Percentiles rank a stretch among this genome's conserved stretches.
Evolutionary conservation across 31 red algal species (phyloP).

Genomic region (Asparagopsis taxiformis): DNA sequence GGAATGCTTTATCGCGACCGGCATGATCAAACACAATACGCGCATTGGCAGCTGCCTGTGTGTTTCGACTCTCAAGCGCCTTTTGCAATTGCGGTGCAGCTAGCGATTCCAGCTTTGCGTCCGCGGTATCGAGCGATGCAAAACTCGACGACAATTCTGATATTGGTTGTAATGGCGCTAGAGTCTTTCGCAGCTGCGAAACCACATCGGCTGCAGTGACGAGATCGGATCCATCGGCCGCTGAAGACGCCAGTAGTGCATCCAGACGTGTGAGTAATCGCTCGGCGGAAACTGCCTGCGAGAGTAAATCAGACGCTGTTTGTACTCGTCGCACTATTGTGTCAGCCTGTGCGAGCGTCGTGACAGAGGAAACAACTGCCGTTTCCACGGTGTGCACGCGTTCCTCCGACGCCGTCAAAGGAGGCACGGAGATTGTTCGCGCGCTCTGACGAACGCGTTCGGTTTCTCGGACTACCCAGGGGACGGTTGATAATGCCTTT

Average conservation of each 20-base stretch:
- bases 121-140: constrained; percentile 42
- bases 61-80: constrained; percentile 48
- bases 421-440: constrained; percentile 33
- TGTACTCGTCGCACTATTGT: constrained; percentile 71
- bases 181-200: constrained; percentile 38
- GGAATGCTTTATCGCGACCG: constrained; percentile 59
- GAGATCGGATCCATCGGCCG: constrained; percentile 62
- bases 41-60: constrained; percentile 29
- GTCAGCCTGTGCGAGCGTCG: constrained; percentile 77
- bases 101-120: constrained; percentile 38
- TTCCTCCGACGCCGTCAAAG: constrained; percentile 65
- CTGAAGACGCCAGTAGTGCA: constrained; percentile 51
- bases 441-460: constrained; percentile 72
- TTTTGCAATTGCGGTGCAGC: constrained; percentile 49
- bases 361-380: constrained; percentile 55
- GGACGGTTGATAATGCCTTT: constrained; percentile 46
- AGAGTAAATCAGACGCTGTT: constrained; percentile 40
- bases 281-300: constrained; percentile 47
- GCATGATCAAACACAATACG: constrained; percentile 75
- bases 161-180: constrained; percentile 46
- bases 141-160: constrained; percentile 35
- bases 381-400: constrained; percentile 74
- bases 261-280: constrained; percentile 45
- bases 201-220: constrained; percentile 68
- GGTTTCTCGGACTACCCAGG: constrained; percentile 69